These are phyloP conservation scores for Basipetospora sp. DNA, from an alignment of 2,329 filamentous ascomycete genomes.

Conservation along the genomic window DNA sequence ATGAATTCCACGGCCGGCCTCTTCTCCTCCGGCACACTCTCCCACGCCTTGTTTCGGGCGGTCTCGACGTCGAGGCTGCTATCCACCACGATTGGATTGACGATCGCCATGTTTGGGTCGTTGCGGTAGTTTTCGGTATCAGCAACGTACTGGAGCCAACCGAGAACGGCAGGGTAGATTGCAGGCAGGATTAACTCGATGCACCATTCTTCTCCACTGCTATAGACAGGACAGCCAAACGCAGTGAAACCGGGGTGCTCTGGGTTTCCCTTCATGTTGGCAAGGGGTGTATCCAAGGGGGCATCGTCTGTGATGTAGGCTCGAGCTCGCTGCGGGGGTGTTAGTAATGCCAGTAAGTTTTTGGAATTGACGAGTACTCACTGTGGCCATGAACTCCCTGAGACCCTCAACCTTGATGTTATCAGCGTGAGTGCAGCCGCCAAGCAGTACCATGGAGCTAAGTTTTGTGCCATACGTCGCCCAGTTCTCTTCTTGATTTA, in stretches of 20 bases:
- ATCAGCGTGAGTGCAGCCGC: slow-evolving; percentile 26
- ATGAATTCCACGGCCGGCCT: not conserved
- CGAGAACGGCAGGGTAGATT: slow-evolving; percentile 37
- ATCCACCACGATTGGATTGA: not conserved
- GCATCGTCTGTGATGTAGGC: slow-evolving; percentile 43
- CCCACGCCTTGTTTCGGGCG: not conserved
- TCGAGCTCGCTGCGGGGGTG: slow-evolving; percentile 36
- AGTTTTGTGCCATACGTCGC: slow-evolving; percentile 26
- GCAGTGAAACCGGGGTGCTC: slow-evolving; percentile 22
- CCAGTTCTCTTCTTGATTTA: slow-evolving; percentile 43
- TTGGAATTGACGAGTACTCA: slow-evolving; percentile 14
- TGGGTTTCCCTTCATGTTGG: slow-evolving; percentile 35
- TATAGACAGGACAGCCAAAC: slow-evolving; percentile 53
- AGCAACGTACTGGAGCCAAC: slow-evolving; percentile 47
- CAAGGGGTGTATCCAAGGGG: slow-evolving; percentile 36
- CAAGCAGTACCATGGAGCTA: slow-evolving; percentile 34
- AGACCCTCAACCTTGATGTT: slow-evolving; percentile 30
- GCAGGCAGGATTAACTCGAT: slow-evolving; percentile 48
- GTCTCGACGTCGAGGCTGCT: not conserved
- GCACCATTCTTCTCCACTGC: slow-evolving; percentile 45
- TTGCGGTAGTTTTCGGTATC: slow-evolving; percentile 24
- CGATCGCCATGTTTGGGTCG: slow-evolving; percentile 15
- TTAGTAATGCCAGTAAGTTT: not conserved
- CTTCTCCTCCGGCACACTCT: slow-evolving; percentile 1
- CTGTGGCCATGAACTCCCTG: slow-evolving; percentile 35